Base-by-base conservation (phyloP, 441 rosid species). In the Erodium trifolium region DNA sequence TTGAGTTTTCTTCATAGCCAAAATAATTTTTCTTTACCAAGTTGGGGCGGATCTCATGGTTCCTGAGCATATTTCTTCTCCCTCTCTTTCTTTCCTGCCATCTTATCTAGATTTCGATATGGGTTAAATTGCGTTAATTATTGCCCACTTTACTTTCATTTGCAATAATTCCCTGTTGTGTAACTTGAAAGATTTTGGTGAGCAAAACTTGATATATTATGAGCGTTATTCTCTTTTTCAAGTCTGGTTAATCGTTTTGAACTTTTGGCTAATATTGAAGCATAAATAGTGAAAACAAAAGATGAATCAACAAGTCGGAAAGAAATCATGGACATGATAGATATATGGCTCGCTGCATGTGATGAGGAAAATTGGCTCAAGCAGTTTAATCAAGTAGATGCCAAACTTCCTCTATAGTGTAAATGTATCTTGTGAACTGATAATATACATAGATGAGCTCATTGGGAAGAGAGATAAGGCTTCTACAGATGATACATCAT, bases 361-460 rank as follows among this genome's bases (percentile, higher is more conserved):
- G 88, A 86, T 73, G 94, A 88, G 76, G 94, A 88, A 35, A 86
- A 82, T 69, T 88, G 94, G 91, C 81, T 88, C 57, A 90, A 88
- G 80, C 87, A 85, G 68, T 88, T 86, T 72, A 85, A 80, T 72
- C 86, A 70, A 76, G 94, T 88, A 71, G 76, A 78, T 53, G 63
- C 59, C 13, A 67, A 59, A 35, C 19, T 60, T 69, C 2, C 0
- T 35, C 39, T 37, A 2, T 8, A 0, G 2, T 2, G 41, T 37
- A 37, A 37, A 37, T 3, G 7, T 37, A 37, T 37, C 7, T 2
- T 37, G 5, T 3, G 41, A 2, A 2, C 41, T 4, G 7, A 37
- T 37, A 37, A n/a, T n/a, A n/a, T n/a, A n/a, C n/a, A n/a, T n/a
- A n/a, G n/a, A n/a, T n/a, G n/a, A n/a, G n/a, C n/a, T n/a, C n/a